Conservation (phyloP, 2,329 filamentous ascomycete genomes). For the Sclerotinia glacialis region DNA sequence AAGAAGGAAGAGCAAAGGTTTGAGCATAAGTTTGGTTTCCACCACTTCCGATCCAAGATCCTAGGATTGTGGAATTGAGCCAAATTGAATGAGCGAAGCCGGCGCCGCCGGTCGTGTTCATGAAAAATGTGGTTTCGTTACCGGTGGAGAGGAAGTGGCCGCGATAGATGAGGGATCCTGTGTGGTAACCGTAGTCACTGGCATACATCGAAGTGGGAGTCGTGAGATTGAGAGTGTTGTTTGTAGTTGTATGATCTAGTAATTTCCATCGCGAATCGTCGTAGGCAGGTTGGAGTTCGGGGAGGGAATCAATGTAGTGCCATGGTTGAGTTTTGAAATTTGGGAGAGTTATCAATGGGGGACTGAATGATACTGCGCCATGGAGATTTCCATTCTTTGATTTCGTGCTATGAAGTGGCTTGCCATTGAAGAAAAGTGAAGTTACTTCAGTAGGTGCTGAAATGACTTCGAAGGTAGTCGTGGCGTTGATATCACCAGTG, state of each 20-base stretch:
- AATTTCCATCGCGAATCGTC: conserved; percentile 67
- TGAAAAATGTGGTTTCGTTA: conserved; percentile 50
- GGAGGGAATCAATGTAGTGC: conserved; percentile 67
- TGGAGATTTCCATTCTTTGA: conserved; percentile 49
- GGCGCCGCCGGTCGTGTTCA: conserved; percentile 61
- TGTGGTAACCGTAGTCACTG: conserved; percentile 70
- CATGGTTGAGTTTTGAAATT: conserved; percentile 55
- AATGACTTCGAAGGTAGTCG: conserved; percentile 52
- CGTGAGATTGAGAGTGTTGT: conserved; percentile 48
- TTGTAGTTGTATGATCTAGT: conserved; percentile 32
- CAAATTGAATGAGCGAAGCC: conserved; percentile 65
- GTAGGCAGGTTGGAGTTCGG: conserved; percentile 59
- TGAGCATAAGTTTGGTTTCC: conserved; percentile 58
- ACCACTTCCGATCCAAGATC: conserved; percentile 51
- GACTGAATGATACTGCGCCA: conserved; percentile 46
- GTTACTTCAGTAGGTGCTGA: conserved; percentile 51
- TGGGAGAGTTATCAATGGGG: conserved; percentile 53
- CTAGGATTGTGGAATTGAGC: conserved; percentile 59
- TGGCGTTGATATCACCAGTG: conserved; percentile 67
- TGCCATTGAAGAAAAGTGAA: conserved; percentile 28
- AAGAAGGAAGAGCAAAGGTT: conserved; percentile 58
- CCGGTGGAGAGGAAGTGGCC: conserved; percentile 64
- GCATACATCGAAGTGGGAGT: conserved; percentile 62
- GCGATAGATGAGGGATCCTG: conserved; percentile 64
- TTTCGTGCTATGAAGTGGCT: conserved; percentile 43